These are phyloP conservation scores for Saxophila tyrrhenica DNA, from an alignment of 495 filamentous ascomycete genomes.

Conservation along the genomic window DNA sequence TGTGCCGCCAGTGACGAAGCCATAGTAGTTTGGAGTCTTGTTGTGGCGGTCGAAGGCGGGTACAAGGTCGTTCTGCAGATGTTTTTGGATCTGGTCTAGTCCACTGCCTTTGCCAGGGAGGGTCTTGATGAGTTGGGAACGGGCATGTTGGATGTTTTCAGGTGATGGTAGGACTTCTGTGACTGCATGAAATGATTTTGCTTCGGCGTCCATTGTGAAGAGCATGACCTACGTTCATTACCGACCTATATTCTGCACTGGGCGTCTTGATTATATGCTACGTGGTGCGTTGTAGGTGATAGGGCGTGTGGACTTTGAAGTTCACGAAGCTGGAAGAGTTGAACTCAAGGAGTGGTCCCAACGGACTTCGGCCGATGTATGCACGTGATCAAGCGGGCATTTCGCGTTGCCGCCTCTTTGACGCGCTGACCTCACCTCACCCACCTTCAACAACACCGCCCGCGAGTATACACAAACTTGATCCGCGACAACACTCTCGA, in stretches of 20 bases:
- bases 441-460: too few species aligned
- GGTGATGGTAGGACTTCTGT: constrained; percentile 14
- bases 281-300: too few species aligned
- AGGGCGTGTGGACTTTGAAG: too few species aligned
- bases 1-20: constrained; percentile 74
- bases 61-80: constrained; percentile 49
- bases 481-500: too few species aligned
- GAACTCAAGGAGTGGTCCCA: too few species aligned
- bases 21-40: constrained; percentile 63
- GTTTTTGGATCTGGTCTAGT: constrained; percentile 34
- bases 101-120: constrained; percentile 38
- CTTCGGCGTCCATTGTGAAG: background rate
- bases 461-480: too few species aligned
- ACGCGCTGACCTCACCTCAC: background rate
- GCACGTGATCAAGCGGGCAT: too few species aligned
- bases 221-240: too few species aligned
- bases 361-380: too few species aligned
- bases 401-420: too few species aligned
- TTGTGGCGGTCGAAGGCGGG: constrained; percentile 54
- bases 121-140: constrained; percentile 14
- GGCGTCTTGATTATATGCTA: background rate
- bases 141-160: constrained; percentile 14
- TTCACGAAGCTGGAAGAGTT: too few species aligned
- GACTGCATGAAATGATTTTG: background rate
- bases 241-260: background rate